Evolutionary conservation across 164 flowering plant genomes (phyloP).

Genomic region (Cinnamomum micranthum): DNA sequence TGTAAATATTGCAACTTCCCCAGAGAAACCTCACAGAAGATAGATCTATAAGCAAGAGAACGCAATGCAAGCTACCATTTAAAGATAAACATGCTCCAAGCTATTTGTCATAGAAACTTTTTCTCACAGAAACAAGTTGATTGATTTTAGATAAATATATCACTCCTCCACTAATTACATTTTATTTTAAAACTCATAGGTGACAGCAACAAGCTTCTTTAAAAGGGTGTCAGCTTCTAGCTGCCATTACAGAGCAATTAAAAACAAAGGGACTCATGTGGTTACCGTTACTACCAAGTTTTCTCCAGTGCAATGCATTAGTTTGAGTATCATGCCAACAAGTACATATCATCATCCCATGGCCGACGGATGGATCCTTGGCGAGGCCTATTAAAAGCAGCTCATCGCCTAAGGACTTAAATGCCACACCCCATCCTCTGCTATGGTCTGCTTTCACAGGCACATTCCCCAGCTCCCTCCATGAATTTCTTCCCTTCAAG

Average conservation of each 20-base stretch:
- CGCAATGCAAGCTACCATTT: background rate
- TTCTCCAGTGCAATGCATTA: constrained; percentile 42
- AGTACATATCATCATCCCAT: constrained; percentile 49
- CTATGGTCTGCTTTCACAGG: constrained; percentile 67
- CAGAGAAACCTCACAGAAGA: background rate
- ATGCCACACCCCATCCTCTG: constrained; percentile 90
- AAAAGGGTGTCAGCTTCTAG: constrained; percentile 1
- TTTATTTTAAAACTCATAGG: constrained; percentile 1
- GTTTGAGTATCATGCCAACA: constrained; percentile 49
- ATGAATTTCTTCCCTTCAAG: constrained; percentile 48
- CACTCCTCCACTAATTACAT: background rate
- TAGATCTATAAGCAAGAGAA: background rate
- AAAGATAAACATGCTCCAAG: background rate
- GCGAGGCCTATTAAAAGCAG: constrained; percentile 56
- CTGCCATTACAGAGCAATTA: constrained; percentile 76
- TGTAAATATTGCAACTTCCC: background rate
- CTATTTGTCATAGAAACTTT: background rate
- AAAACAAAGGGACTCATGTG: constrained; percentile 44
- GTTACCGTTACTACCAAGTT: constrained; percentile 23
- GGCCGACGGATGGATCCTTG: constrained; percentile 19
- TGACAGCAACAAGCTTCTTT: background rate
- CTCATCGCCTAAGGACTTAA: constrained; percentile 72
- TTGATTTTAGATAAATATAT: background rate
- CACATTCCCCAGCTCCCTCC: constrained; percentile 63
- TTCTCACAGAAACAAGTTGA: background rate